Conservation (phyloP, 768 basidiomycete genomes). For the Holtermanniella nyarrowii region DNA sequence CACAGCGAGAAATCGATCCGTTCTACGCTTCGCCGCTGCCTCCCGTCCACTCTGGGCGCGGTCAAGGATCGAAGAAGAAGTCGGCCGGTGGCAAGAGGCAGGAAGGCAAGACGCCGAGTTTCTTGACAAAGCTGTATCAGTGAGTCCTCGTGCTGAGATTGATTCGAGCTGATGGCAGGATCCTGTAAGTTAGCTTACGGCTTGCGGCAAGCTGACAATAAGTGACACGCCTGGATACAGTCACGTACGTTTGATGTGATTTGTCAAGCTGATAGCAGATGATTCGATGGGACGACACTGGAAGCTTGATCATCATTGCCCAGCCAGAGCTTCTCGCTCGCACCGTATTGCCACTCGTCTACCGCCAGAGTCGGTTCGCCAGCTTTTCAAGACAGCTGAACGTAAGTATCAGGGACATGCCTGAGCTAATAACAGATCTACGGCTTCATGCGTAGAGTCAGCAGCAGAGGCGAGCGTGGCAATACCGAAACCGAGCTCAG, state of each 20-base stretch:
- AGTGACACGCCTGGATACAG: slow-evolving; percentile 88
- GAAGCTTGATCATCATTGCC: slow-evolving; percentile 92
- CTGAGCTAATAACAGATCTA: slow-evolving; percentile 58
- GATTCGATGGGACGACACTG: slow-evolving; percentile 91
- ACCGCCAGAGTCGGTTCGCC: slow-evolving; percentile 92
- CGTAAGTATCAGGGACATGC: slow-evolving; percentile 47
- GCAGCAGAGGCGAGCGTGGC: slow-evolving; percentile 75
- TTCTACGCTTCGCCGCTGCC: slow-evolving; percentile 16
- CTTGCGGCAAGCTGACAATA: slow-evolving; percentile 9
- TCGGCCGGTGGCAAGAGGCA: slow-evolving; percentile 45
- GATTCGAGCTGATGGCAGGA: slow-evolving; percentile 9
- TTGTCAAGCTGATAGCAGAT: slow-evolving; percentile 44
- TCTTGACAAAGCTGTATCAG: slow-evolving; percentile 94
- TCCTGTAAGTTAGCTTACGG: slow-evolving; percentile 13
- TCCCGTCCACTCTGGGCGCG: not conserved
- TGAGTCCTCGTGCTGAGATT: slow-evolving; percentile 44
- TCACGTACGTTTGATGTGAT: slow-evolving; percentile 43
- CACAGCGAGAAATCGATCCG: slow-evolving; percentile 11
- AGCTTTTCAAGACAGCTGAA: slow-evolving; percentile 97
- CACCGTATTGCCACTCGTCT: slow-evolving; percentile 85
- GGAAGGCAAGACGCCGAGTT: slow-evolving; percentile 81
- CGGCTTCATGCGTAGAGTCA: slow-evolving; percentile 74
- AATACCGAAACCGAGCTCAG: slow-evolving; percentile 93
- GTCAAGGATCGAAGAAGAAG: slow-evolving; percentile 5
- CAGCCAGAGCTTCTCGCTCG: slow-evolving; percentile 85